Base-by-base conservation (phyloP, 768 basidiomycete genomes). In the Gautieria morchelliformis region DNA sequence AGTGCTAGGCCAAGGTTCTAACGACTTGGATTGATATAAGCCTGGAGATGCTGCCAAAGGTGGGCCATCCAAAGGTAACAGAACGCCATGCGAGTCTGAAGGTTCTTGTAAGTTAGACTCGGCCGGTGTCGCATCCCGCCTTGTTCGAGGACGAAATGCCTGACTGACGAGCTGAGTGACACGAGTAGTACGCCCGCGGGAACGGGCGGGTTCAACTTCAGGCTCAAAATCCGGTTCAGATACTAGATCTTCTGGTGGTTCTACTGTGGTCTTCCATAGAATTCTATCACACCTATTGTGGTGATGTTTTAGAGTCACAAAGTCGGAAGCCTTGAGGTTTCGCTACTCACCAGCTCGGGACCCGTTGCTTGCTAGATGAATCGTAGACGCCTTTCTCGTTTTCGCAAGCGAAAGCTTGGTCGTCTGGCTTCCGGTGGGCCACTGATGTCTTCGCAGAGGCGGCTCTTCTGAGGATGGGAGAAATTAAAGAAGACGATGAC, bases 271-370 rank as follows among this genome's bases (percentile, higher is more conserved):
- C 68, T 89, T 92, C 83, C 83, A 91, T 5, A 92, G 70, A 46
- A 92, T 87, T 19, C 89, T 82, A 66, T 92, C 89, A 64, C 89
- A 92, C 87, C 87, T 88, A 53, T 7, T 58, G 40, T 5, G n/a
- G 22, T 58, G 9, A 35, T 40, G 12, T 2, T 35, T 14, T 27
- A 27, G 14, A 37, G 37, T n/a, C 32, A 8, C 10, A 9, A n/a
- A 33, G 37, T 15, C 37, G 24, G 11, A 17, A 30, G 55, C 8
- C 20, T 17, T 51, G 53, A 19, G 37, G 27, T 35, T 11, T 46
- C 45, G 33, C 35, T 5, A 71, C 81, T 49, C 62, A 87, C 89
- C 89, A 91, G 67, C 88, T 89, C 5, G 89, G 89, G 24, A 91
- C 89, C 19, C 89, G 83, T 63, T 82, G 79, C 68, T 92, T 91